phyloP scores from a whole-genome alignment of 169 alveolate genomes.

The Eimeria falciformis region DNA sequence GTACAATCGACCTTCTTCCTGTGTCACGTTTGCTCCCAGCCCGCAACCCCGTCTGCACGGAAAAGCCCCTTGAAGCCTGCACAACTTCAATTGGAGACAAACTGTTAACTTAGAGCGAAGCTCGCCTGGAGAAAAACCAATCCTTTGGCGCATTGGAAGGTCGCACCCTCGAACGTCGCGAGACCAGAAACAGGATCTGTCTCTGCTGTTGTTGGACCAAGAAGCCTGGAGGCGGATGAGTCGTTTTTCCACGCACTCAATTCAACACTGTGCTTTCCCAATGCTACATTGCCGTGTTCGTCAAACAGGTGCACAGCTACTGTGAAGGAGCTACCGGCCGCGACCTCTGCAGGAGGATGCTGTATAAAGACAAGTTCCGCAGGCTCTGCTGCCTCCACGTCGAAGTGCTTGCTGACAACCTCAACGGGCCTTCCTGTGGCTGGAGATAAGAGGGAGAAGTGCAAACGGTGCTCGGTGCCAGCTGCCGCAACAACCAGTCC shows the following conservation, averaged over 20 bases:
- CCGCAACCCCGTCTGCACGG: no score
- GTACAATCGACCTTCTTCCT: neutral
- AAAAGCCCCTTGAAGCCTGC: no score
- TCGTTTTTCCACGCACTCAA: neutral
- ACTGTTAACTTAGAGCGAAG: no score
- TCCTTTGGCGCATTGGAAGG: conserved; percentile 3
- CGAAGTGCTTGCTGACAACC: conserved; percentile 21
- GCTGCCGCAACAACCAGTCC: neutral
- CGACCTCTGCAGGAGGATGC: conserved; percentile 47
- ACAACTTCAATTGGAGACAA: no score
- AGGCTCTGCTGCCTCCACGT: conserved; percentile 39
- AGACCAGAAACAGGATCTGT: neutral
- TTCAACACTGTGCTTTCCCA: neutral
- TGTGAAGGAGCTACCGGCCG: conserved; percentile 1
- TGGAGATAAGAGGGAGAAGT: neutral
- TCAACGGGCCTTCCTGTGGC: conserved; percentile 7
- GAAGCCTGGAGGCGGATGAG: neutral
- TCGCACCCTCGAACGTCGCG: neutral
- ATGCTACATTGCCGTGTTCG: conserved; percentile 3
- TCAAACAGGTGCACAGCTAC: conserved; percentile 45
- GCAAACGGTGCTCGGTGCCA: neutral
- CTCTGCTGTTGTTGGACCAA: conserved; percentile 16
- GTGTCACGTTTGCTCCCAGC: no score
- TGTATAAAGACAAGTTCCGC: conserved; percentile 23
- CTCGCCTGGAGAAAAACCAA: neutral